Percentiles rank a stretch among this genome's conserved stretches.
These are phyloP conservation scores for Isatis lusitanica DNA, from an alignment of 441 rosid genomes.

Conservation along the genomic window DNA sequence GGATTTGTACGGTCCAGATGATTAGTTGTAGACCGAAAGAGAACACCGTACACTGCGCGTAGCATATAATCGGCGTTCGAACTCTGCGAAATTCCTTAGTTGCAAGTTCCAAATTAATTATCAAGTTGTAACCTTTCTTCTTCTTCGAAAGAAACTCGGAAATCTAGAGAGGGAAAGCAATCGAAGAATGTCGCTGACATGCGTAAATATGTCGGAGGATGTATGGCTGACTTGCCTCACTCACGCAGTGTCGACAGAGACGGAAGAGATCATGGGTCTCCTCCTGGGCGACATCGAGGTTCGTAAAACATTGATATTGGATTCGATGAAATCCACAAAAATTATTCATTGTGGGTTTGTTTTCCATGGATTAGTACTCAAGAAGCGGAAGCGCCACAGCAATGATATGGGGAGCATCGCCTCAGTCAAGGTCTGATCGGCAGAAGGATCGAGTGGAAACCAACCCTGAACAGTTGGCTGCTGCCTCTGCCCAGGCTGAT, in stretches of 20 bases:
- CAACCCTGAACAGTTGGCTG: constrained; percentile 96
- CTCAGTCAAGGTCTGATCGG: constrained; percentile 93
- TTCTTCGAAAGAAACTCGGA: not conserved
- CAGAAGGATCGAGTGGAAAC: constrained; percentile 95
- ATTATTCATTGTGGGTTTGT: too few relatives aligned
- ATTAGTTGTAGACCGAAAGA: not conserved
- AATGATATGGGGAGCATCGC: constrained; percentile 95
- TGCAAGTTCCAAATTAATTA: not conserved
- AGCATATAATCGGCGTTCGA: not conserved
- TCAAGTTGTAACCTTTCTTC: too few relatives aligned
- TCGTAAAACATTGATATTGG: not conserved
- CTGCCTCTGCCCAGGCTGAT: constrained; percentile 97
- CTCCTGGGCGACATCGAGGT: constrained; percentile 98
- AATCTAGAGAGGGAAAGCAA: not conserved
- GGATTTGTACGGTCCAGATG: not conserved
- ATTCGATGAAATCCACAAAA: too few relatives aligned
- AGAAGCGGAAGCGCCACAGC: constrained; percentile 77
- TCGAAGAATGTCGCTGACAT: constrained; percentile 65
- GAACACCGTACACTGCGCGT: not conserved
- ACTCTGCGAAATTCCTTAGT: not conserved
- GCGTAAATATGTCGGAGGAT: constrained; percentile 88
- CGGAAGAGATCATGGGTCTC: constrained; percentile 98
- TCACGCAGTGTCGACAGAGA: constrained; percentile 95
- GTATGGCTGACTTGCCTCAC: constrained; percentile 93
- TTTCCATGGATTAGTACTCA: constrained; percentile 46